These are phyloP conservation scores for Solanum lignicaule DNA, from an alignment of 257 asterid genomes.

Conservation along the genomic window DNA sequence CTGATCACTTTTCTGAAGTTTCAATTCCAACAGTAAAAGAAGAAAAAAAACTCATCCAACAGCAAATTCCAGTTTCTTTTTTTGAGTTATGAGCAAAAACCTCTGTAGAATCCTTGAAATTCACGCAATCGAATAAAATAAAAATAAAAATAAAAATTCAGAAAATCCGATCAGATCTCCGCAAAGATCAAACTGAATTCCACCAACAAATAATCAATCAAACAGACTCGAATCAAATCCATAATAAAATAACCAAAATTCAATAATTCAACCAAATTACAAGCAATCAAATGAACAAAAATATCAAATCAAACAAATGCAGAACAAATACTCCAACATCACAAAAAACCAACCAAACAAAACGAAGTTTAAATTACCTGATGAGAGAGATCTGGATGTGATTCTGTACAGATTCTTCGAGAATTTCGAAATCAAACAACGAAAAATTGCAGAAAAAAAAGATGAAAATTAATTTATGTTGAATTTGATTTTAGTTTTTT, in stretches of 20 bases:
- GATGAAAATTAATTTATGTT: not conserved
- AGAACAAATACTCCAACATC: not conserved
- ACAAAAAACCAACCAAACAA: not conserved
- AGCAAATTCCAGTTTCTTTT: not conserved
- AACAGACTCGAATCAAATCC: not conserved
- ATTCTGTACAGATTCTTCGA: not conserved
- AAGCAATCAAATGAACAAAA: not conserved
- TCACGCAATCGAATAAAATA: not conserved
- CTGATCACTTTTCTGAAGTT: not conserved
- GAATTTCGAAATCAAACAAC: not conserved
- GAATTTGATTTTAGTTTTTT: not conserved
- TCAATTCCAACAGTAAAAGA: not conserved
- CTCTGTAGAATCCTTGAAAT: not conserved
- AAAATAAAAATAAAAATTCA: not conserved
- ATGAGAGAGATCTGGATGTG: not conserved
- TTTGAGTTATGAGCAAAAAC: not conserved
- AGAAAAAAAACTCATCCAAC: not conserved
- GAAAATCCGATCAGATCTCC: conserved; percentile 8
- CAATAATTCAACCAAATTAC: not conserved
- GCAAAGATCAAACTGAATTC: not conserved
- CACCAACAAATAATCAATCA: not conserved
- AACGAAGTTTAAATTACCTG: not conserved
- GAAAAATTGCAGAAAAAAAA: not conserved
- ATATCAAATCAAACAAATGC: not conserved
- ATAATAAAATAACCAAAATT: not conserved